A percentile compares a stretch with the other conserved stretches of the same genome.
Conservation (phyloP, 1,139 yeast genomes). For the Sugiyamaella paludigena region DNA sequence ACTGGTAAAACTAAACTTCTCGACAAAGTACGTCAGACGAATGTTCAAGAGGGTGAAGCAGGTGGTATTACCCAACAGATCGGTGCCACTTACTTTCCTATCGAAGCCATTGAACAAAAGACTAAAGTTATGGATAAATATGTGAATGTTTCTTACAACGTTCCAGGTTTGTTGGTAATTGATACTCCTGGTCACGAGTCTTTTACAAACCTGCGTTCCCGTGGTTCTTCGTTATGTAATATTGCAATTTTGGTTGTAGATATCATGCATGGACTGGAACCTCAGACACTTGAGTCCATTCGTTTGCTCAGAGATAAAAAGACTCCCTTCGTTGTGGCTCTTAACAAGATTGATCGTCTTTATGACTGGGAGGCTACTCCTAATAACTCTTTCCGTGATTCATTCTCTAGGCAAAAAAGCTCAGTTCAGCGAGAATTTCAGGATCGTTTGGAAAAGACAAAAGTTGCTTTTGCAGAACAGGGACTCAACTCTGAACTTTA, state of each 20-base stretch:
- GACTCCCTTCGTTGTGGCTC: conserved; percentile 96
- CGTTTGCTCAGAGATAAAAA: conserved; percentile 90
- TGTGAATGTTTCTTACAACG: conserved; percentile 79
- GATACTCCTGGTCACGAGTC: conserved; percentile 99
- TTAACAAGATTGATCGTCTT: conserved; percentile 95
- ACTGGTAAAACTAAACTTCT: conserved; percentile 97
- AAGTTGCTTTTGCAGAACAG: conserved; percentile 93
- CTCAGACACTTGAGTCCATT: conserved; percentile 93
- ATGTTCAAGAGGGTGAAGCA: conserved; percentile 99
- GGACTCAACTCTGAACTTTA: conserved; percentile 97
- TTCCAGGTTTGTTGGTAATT: conserved; percentile 92
- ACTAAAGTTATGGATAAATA: conserved; percentile 86
- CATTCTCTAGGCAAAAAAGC: conserved; percentile 74
- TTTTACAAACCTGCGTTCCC: conserved; percentile 92
- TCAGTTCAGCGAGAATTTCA: conserved; percentile 92
- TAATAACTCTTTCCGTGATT: conserved; percentile 93
- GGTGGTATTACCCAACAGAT: conserved; percentile 99
- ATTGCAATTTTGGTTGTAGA: conserved; percentile 97
- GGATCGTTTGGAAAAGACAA: conserved; percentile 79
- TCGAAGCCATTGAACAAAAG: conserved; percentile 85
- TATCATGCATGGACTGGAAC: conserved; percentile 98
- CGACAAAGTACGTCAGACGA: conserved; percentile 97
- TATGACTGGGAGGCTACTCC: conserved; percentile 91
- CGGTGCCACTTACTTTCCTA: conserved; percentile 99
- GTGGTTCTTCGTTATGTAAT: conserved; percentile 99